Percentiles rank a stretch among this genome's conserved stretches.
These are phyloP conservation scores for Mycena kentingensis DNA, from an alignment of 768 basidiomycete species.

Conservation along the genomic window DNA sequence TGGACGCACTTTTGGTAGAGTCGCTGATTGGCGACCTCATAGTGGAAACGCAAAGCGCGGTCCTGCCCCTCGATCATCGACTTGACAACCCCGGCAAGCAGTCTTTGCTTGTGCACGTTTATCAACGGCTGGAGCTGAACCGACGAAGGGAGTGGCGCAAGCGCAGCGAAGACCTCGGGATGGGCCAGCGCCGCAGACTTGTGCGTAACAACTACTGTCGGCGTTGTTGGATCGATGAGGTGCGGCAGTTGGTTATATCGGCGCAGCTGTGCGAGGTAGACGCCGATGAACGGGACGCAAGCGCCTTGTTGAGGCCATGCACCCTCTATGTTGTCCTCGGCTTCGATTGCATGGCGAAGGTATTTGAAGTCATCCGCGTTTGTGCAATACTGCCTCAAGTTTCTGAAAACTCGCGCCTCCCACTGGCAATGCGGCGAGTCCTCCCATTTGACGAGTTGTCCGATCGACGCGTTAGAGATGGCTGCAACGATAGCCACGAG, in stretches of 20 bases:
- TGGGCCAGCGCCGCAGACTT: constrained; percentile 70
- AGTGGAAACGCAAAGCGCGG: constrained; percentile 71
- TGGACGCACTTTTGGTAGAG: constrained; percentile 75
- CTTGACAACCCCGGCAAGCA: constrained; percentile 80
- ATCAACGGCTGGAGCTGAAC: constrained; percentile 85
- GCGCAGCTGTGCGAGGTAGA: constrained; percentile 75
- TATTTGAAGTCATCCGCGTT: constrained; percentile 71
- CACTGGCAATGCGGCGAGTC: constrained; percentile 69
- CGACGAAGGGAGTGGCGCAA: constrained; percentile 70
- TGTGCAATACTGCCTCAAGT: constrained; percentile 67
- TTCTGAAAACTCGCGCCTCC: constrained; percentile 73
- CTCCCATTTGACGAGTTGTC: constrained; percentile 68
- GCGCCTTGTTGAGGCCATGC: constrained; percentile 46
- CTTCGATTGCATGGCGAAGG: constrained; percentile 68
- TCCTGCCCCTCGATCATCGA: constrained; percentile 81
- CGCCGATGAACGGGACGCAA: constrained; percentile 83
- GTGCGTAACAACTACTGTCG: constrained; percentile 58
- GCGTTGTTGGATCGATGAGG: constrained; percentile 80
- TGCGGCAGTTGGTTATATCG: constrained; percentile 71
- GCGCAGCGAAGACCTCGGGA: constrained; percentile 76
- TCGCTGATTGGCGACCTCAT: constrained; percentile 71
- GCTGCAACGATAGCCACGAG: constrained; percentile 80
- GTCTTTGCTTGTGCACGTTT: constrained; percentile 86
- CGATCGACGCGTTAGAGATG: constrained; percentile 69
- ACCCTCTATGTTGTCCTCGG: constrained; percentile 54